phyloP scores from a whole-genome alignment of 257 asterid species.

The Nicotiana knightiana region DNA sequence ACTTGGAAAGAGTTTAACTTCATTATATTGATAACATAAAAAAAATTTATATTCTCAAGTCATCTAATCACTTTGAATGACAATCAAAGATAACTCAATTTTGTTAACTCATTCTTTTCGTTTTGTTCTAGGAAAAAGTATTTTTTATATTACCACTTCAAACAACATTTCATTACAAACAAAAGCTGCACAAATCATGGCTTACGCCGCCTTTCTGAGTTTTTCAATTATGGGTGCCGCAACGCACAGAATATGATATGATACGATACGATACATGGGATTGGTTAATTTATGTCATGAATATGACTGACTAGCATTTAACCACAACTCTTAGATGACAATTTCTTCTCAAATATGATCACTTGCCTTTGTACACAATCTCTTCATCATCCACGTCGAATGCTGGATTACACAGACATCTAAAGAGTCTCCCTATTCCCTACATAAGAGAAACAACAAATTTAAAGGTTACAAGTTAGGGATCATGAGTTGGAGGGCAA shows the following conservation, averaged over 20 bases:
- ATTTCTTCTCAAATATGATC: not conserved
- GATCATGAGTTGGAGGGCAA: too few species aligned
- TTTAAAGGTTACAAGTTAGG: not conserved
- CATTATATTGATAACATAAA: too few species aligned
- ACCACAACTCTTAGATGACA: not conserved
- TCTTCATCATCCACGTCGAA: slow-evolving; percentile 83
- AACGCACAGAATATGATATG: not conserved
- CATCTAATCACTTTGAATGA: too few species aligned
- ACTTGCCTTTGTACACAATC: slow-evolving; percentile 78
- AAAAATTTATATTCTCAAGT: too few species aligned
- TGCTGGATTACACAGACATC: slow-evolving; percentile 85
- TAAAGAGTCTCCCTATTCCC: slow-evolving; percentile 87
- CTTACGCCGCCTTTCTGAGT: not conserved
- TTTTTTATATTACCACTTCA: not conserved
- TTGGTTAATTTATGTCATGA: not conserved
- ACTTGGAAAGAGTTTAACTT: too few species aligned
- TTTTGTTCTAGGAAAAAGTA: too few species aligned
- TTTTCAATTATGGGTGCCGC: not conserved
- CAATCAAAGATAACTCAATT: too few species aligned
- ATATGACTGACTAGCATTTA: not conserved
- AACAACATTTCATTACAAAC: not conserved
- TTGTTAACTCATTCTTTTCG: too few species aligned
- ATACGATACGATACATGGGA: not conserved
- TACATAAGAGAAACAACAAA: slow-evolving; percentile 9
- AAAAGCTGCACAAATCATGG: not conserved